Percentiles rank a stretch among this genome's conserved stretches.
Conservation (phyloP, 371 early-diverging fungal species). For the Mortierella sp. region DNA sequence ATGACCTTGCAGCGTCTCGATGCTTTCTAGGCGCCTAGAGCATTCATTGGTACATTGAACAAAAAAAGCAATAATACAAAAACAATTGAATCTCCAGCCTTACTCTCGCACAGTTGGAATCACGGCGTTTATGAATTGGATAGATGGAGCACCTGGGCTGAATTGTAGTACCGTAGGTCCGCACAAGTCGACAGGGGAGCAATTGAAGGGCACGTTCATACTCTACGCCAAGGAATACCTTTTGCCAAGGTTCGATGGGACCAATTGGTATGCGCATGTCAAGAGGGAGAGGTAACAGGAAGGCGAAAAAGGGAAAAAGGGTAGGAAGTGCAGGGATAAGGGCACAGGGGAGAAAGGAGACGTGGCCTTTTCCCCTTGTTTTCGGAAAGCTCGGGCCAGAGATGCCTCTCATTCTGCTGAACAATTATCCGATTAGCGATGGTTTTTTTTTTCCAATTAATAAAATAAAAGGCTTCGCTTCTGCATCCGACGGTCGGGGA, state of each 20-base stretch:
- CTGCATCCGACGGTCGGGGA: background rate
- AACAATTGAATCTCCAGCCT: background rate
- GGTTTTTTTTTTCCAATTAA: background rate
- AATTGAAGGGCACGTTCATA: background rate
- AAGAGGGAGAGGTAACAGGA: background rate
- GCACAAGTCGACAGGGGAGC: background rate
- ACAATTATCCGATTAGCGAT: background rate
- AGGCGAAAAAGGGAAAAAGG: background rate
- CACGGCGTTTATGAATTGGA: background rate
- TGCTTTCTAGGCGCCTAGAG: background rate
- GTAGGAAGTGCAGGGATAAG: background rate
- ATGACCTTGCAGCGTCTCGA: conserved; percentile 23
- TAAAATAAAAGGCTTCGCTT: background rate
- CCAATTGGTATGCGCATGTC: background rate
- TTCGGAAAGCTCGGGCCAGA: conserved; percentile 9
- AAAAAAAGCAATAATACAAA: background rate
- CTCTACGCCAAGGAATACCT: background rate
- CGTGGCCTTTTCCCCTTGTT: background rate
- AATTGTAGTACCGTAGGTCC: too few species aligned
- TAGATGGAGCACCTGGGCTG: background rate
- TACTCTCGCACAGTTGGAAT: background rate
- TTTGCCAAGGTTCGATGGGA: background rate
- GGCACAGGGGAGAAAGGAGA: background rate
- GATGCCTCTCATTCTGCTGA: background rate
- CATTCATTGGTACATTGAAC: background rate